Evolutionary conservation across 2,329 filamentous ascomycete species (phyloP), one percentile per base, ranked within the genome.

Genomic region (Grosmannia huntii): DNA sequence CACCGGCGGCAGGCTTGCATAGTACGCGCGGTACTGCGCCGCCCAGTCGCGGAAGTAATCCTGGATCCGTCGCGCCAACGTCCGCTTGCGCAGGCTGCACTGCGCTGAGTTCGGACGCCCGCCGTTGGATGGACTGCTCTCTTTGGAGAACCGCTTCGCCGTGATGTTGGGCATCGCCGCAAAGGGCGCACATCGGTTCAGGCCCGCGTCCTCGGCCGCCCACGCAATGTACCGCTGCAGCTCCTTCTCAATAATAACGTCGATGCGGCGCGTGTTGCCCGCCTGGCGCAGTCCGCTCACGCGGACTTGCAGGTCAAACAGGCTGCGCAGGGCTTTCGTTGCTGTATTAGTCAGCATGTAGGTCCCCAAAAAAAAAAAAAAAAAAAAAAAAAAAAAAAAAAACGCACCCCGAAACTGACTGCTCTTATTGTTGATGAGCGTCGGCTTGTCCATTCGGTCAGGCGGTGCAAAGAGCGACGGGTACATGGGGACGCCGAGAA

Each of bases 91-190:
- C 16, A 27, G 19, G 49, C 44, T 7, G 9, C 5, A 41, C 52
- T 25, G 50, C 14, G 23, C 3, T 25, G 23, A 28, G 25, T 49
- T 19, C 16, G 25, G 53, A 11, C 12, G 23, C 25, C 16, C 25
- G 6, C 53, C 28, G 19, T 5, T n/a, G n/a, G n/a, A n/a, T n/a
- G n/a, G n/a, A n/a, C 7, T 16, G 33, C 36, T 36, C 7, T 12
- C 46, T 33, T 46, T 46, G n/a, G 53, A 41, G 19, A 60, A 63
- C 55, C 59, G 62, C 59, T 64, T 61, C 16, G 62, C 63, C n/a
- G 58, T 50, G 11, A 66, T 61, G 53, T 66, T 66, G 57, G 96
- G 59, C 61, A 64, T 63, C 16, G 46, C 59, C 16, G 57, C 61
- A 10, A 64, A 54, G 3, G 61, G 62, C 21, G 28, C 55, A 48